phyloP scores from a whole-genome alignment of 208 protist genomes.

The Leishmania tropica region DNA sequence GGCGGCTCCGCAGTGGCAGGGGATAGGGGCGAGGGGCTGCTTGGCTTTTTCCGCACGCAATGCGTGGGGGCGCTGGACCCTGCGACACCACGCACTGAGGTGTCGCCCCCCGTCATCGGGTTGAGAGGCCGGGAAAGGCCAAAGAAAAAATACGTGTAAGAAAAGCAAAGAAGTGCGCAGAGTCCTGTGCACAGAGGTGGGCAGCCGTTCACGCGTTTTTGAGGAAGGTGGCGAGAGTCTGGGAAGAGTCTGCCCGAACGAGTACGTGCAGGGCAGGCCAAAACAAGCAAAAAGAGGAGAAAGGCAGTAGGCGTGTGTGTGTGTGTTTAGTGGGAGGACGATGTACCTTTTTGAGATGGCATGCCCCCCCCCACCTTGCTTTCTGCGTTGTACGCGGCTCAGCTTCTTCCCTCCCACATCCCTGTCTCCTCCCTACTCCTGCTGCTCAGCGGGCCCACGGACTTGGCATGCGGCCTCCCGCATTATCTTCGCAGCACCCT shows the following conservation, averaged over 20 bases:
- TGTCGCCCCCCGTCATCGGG: not conserved
- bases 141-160: not conserved
- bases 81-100: not conserved
- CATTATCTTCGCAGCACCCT: constrained; percentile 18
- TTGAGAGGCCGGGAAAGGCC: not conserved
- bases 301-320: not conserved
- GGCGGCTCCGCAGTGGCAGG: no score
- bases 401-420: not conserved
- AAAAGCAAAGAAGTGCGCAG: not conserved
- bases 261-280: not conserved
- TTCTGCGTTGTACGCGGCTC: not conserved
- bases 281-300: not conserved
- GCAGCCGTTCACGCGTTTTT: not conserved
- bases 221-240: not conserved
- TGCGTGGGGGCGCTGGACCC: not conserved
- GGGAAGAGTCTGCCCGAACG: not conserved
- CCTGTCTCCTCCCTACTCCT: not conserved
- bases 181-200: no score
- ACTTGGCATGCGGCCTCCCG: constrained; percentile 13
- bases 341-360: no score
- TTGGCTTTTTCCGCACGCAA: no score
- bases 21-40: no score
- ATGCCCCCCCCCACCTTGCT: not conserved
- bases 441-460: not conserved
- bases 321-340: not conserved